Evolutionary conservation across 768 basidiomycete genomes (phyloP), one percentile per base, ranked within the genome.

Genomic region (Rubroboletus satanas): DNA sequence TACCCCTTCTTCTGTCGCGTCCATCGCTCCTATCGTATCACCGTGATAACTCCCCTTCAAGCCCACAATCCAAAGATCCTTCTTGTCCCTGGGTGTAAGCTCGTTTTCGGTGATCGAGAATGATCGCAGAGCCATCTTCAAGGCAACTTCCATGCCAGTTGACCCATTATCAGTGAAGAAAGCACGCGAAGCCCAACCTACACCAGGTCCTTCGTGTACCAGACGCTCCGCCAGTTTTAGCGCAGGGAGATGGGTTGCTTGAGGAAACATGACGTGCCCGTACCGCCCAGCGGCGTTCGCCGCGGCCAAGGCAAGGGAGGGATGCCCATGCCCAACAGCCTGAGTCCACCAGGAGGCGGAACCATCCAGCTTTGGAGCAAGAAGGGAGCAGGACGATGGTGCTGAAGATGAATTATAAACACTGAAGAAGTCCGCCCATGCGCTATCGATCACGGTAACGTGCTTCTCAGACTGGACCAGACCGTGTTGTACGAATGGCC

Each of bases 311-410:
- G 90, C 85, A 14, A 97, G 78, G 1, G 83, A 73, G 0, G 90
- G 82, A 60, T 88, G 74, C 0, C 83, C 86, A 63, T 98, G 96
- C 0, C 95, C 96, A 38, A 97, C 72, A 0, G 88, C 81, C 71
- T 98, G 96, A 0, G 94, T 98, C 93, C 96, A 98, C 96, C 96
- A 98, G 11, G 93, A 96, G 0, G 95, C 96, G 0, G 95, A 97
- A 5, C 90, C 87, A 64, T 98, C 95, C 60, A 93, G 82, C 60
- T 90, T 83, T 6, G 83, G 79, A 49, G 76, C 79, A 61, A 79
- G 73, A 51, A 75, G 77, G 51, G 71, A 83, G 48, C 43, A 45
- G 49, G 66, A 52, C 2, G 66, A 31, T 9, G 72, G 55, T 31
- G 54, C 33, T 23, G 44, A 47, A 51, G 62, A 37, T 58, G 67